Conservation (phyloP, 2,329 filamentous ascomycete genomes). For the Calycina herbarum region DNA sequence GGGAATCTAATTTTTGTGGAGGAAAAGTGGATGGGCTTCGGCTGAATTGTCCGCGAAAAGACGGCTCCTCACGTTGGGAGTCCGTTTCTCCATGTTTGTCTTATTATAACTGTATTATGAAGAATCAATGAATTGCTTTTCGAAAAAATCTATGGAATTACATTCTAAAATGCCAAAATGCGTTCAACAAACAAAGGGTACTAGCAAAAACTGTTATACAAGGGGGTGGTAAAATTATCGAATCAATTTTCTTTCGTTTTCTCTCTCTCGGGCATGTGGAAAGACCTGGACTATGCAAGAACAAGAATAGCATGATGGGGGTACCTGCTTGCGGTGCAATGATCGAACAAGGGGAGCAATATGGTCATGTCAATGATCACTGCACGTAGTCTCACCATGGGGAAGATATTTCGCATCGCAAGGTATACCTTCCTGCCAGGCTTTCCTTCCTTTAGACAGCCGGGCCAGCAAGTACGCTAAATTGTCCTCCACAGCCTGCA, state of each 20-base stretch:
- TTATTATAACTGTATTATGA: too few species aligned
- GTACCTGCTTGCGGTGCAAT: neutral
- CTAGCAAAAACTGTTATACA: too few species aligned
- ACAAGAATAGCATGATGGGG: too few species aligned
- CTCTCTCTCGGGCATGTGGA: neutral
- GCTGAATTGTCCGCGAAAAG: neutral
- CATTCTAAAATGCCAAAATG: too few species aligned
- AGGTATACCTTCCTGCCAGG: neutral
- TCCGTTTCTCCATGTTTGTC: too few species aligned
- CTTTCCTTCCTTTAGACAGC: neutral
- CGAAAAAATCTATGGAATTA: too few species aligned
- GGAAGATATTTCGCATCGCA: neutral
- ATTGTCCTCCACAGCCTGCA: constrained; percentile 83
- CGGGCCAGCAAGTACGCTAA: constrained; percentile 59
- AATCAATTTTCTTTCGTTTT: too few species aligned
- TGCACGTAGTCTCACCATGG: neutral
- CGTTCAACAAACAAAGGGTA: too few species aligned
- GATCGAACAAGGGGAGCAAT: neutral
- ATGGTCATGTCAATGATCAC: neutral
- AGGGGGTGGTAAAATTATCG: too few species aligned
- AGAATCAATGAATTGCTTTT: too few species aligned
- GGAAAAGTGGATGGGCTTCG: neutral
- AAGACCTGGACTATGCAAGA: neutral
- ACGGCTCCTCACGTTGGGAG: too few species aligned
- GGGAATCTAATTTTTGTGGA: too few species aligned